Conservation (phyloP, 768 basidiomycete species). For the Candolleomyces aberdarensis region DNA sequence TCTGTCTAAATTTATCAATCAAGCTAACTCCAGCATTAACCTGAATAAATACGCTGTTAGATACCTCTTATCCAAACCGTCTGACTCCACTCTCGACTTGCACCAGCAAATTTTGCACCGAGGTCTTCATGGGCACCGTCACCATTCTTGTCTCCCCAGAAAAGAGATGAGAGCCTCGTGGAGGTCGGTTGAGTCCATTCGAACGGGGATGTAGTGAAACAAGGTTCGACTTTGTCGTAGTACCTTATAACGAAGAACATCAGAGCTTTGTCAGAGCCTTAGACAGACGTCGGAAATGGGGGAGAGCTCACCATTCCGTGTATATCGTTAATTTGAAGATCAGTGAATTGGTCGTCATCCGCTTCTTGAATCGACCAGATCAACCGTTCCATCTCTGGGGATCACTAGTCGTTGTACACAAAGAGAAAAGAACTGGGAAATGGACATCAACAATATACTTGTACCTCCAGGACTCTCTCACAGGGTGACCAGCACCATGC, state of each 20-base stretch:
- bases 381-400: constrained; percentile 53
- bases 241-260: constrained; percentile 44
- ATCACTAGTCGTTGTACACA: background rate
- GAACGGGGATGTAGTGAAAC: constrained; percentile 75
- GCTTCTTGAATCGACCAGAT: constrained; percentile 59
- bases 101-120: constrained; percentile 49
- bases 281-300: background rate
- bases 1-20: no score
- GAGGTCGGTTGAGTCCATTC: constrained; percentile 62
- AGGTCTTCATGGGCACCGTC: constrained; percentile 59
- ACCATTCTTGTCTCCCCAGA: constrained; percentile 59
- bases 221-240: constrained; percentile 52
- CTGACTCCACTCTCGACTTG: constrained; percentile 56
- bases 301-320: constrained; percentile 65
- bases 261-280: no score
- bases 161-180: constrained; percentile 75
- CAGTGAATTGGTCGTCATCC: constrained; percentile 56
- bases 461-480: constrained; percentile 43
- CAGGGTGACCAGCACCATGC: no score
- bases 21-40: constrained; percentile 21
- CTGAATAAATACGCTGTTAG: constrained; percentile 56
- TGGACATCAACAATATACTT: constrained; percentile 58
- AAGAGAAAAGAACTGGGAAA: constrained; percentile 1
- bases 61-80: constrained; percentile 57
- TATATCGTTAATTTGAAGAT: constrained; percentile 65